phyloP scores from a whole-genome alignment of 106 monocot genomes.

The Amphibolis antarctica region DNA sequence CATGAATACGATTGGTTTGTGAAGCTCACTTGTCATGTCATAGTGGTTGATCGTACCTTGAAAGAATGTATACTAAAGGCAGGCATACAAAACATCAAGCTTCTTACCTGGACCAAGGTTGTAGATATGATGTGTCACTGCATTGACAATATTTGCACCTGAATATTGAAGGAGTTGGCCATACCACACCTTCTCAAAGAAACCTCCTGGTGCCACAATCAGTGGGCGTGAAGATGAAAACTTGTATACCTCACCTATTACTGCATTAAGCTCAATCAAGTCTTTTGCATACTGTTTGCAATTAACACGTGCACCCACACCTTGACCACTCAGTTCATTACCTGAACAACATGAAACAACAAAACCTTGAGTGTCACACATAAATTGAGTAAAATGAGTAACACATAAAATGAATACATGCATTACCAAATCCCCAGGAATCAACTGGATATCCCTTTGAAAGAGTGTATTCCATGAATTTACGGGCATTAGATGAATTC shows the following conservation, averaged over 20 bases:
- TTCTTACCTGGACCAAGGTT: conserved; percentile 73
- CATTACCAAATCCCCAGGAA: conserved; percentile 95
- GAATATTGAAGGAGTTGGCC: conserved; percentile 62
- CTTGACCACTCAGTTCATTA: conserved; percentile 84
- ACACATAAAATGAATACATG: not conserved
- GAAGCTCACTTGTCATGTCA: not conserved
- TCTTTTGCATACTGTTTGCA: conserved; percentile 62
- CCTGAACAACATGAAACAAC: conserved; percentile 22
- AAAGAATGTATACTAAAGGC: too few relatives aligned
- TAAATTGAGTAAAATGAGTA: not conserved
- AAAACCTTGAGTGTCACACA: not conserved
- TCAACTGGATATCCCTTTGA: conserved; percentile 73
- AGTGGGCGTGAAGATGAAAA: conserved; percentile 26
- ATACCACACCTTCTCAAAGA: conserved; percentile 76
- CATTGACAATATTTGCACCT: conserved; percentile 59
- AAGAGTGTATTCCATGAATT: conserved; percentile 76
- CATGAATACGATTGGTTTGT: not conserved
- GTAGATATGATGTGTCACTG: conserved; percentile 77
- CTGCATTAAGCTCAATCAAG: conserved; percentile 39
- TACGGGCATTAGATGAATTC: conserved; percentile 37
- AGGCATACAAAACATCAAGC: too few relatives aligned
- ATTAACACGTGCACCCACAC: conserved; percentile 55
- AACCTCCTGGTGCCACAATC: conserved; percentile 87
- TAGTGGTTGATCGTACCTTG: not conserved
- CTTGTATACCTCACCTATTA: conserved; percentile 47